These are phyloP conservation scores for Sarcodon aspratus DNA, from an alignment of 768 basidiomycete genomes.

Conservation along the genomic window DNA sequence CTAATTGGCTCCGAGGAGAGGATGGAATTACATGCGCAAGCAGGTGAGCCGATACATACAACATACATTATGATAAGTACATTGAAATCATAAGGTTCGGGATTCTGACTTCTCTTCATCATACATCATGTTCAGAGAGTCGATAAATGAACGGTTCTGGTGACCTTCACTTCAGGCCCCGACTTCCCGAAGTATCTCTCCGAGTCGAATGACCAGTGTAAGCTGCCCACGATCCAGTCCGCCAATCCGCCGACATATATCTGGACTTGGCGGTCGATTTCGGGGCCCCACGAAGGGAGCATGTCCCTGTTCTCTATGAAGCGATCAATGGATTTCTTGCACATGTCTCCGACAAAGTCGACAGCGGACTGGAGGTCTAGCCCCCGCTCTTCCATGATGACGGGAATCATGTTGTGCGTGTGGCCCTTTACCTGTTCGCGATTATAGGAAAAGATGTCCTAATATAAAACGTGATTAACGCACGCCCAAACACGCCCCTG, in stretches of 20 bases:
- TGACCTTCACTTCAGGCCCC: conserved; percentile 43
- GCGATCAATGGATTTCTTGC: conserved; percentile 60
- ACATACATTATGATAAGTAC: no score
- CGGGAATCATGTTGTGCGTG: conserved; percentile 76
- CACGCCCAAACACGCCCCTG: no score
- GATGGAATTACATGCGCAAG: no score
- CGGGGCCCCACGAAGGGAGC: conserved; percentile 62
- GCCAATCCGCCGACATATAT: conserved; percentile 59
- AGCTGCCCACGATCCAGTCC: conserved; percentile 69
- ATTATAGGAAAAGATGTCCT: conserved; percentile 85
- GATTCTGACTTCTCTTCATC: no score
- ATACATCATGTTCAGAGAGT: no score
- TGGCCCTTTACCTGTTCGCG: conserved; percentile 70
- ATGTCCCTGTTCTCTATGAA: conserved; percentile 35
- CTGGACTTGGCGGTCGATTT: conserved; percentile 51
- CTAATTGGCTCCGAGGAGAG: no score
- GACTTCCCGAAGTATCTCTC: conserved; percentile 61
- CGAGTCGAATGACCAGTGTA: conserved; percentile 71
- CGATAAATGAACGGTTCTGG: conserved; percentile 20
- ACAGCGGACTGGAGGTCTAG: conserved; percentile 65
- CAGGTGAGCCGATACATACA: no score
- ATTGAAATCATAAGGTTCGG: no score
- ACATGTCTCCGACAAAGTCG: conserved; percentile 66
- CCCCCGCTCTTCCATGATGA: conserved; percentile 66
- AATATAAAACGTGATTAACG: conserved; percentile 8